These are phyloP conservation scores for Alternaria arbusti DNA, from an alignment of 2,329 filamentous ascomycete species.

Conservation along the genomic window DNA sequence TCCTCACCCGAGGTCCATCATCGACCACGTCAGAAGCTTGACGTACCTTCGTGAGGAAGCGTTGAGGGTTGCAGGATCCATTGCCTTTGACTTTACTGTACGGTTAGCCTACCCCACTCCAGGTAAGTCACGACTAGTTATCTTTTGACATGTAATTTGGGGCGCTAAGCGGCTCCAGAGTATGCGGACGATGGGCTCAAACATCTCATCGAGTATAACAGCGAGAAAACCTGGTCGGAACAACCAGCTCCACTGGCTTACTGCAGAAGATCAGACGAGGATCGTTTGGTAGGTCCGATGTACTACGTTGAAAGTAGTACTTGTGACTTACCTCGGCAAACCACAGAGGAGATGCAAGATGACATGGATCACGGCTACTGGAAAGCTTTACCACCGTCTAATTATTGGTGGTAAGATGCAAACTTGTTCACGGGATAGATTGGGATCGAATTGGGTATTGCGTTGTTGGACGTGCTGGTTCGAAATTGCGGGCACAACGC, in stretches of 20 bases:
- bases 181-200: accelerated
- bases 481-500: too few species aligned
- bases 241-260: not conserved
- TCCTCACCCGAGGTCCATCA: too few species aligned
- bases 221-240: not conserved
- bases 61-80: too few species aligned
- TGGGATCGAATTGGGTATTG: too few species aligned
- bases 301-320: not conserved
- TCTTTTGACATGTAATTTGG: accelerated
- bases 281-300: too few species aligned
- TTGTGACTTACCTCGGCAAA: accelerated
- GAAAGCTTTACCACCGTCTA: accelerated
- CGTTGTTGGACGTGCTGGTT: too few species aligned
- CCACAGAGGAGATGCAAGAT: not conserved
- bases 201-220: not conserved
- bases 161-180: not conserved
- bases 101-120: not conserved
- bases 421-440: not conserved
- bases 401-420: not conserved
- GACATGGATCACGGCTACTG: not conserved
- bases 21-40: not conserved
- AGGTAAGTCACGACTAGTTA: not conserved
- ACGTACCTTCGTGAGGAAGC: accelerated
- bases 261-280: not conserved
- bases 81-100: not conserved